These are phyloP conservation scores for Schwanniomyces yamadae DNA, from an alignment of 805 yeast genomes.

Conservation along the genomic window DNA sequence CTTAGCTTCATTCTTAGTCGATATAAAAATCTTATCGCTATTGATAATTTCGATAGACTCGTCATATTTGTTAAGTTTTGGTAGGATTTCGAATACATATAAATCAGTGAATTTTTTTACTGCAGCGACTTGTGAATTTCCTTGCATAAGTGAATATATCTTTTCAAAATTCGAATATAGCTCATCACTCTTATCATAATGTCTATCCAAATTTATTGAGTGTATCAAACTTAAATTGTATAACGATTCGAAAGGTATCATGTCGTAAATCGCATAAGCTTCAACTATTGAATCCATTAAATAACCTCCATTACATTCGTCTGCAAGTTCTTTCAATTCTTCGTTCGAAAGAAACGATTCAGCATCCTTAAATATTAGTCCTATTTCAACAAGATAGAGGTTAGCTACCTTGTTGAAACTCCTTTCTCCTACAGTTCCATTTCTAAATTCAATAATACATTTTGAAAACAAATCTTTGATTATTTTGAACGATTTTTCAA, in stretches of 20 bases:
- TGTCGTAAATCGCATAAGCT: conserved; percentile 17
- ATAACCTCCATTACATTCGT: conserved; percentile 15
- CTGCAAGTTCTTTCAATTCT: conserved; percentile 12
- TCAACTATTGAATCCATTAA: conserved; percentile 16
- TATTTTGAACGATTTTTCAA: conserved; percentile 30
- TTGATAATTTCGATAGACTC: conserved; percentile 28
- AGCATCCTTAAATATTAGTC: conserved; percentile 16
- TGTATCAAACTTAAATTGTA: conserved; percentile 31
- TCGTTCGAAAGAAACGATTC: background rate
- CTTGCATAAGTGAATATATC: conserved; percentile 12
- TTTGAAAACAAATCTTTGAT: conserved; percentile 20
- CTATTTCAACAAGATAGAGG: conserved; percentile 36
- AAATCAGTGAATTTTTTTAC: conserved; percentile 28
- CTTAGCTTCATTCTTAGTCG: conserved; percentile 6
- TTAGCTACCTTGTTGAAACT: conserved; percentile 34
- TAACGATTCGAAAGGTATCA: conserved; percentile 32
- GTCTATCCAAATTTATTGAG: conserved; percentile 22
- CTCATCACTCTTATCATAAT: conserved; percentile 5
- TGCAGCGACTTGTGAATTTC: conserved; percentile 12
- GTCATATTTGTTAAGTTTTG: conserved; percentile 25
- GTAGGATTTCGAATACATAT: conserved; percentile 35
- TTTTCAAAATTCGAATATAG: conserved; percentile 10
- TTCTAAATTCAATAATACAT: conserved; percentile 18
- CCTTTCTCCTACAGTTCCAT: conserved; percentile 24
- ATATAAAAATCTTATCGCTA: conserved; percentile 16